Evolutionary conservation across 1,284 basidiomycete genomes (phyloP).

Genomic region (Phellopilus nigrolimitatus): DNA sequence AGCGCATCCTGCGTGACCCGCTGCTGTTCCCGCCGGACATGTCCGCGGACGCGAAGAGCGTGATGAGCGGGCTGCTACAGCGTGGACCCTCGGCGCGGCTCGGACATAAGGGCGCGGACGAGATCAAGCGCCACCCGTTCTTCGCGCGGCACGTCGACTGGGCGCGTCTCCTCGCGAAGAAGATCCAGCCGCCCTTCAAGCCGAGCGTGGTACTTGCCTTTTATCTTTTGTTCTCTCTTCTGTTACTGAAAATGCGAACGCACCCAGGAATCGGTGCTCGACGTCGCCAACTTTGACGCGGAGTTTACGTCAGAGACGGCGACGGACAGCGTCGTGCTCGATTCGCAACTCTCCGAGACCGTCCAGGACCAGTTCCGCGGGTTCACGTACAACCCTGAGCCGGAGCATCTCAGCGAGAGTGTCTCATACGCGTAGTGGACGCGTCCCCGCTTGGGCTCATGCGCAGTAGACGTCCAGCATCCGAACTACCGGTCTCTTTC

Average conservation of each 20-base stretch:
- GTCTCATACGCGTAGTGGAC: background rate
- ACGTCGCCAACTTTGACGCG: conserved; percentile 89
- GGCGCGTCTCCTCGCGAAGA: conserved; percentile 86
- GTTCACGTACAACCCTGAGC: conserved; percentile 75
- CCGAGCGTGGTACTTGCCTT: conserved; percentile 74
- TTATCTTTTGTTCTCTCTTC: background rate
- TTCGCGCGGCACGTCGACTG: conserved; percentile 95
- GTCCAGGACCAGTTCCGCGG: conserved; percentile 93
- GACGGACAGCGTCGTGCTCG: conserved; percentile 90
- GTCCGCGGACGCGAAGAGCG: conserved; percentile 80
- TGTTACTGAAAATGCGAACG: conserved; percentile 10
- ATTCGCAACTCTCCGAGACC: conserved; percentile 87
- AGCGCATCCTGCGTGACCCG: conserved; percentile 93
- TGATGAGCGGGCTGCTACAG: conserved; percentile 86
- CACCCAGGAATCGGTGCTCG: conserved; percentile 80
- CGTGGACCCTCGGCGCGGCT: conserved; percentile 85
- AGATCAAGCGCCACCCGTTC: conserved; percentile 96
- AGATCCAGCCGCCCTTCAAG: conserved; percentile 98
- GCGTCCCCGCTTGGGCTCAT: background rate
- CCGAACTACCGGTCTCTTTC: background rate
- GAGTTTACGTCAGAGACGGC: conserved; percentile 93
- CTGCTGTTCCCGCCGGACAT: conserved; percentile 93
- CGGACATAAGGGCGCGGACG: conserved; percentile 90
- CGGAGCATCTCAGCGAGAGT: conserved; percentile 27
- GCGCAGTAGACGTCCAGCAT: background rate